Conservation (phyloP, 306 rosid species). For the Trifolium fragiferum region DNA sequence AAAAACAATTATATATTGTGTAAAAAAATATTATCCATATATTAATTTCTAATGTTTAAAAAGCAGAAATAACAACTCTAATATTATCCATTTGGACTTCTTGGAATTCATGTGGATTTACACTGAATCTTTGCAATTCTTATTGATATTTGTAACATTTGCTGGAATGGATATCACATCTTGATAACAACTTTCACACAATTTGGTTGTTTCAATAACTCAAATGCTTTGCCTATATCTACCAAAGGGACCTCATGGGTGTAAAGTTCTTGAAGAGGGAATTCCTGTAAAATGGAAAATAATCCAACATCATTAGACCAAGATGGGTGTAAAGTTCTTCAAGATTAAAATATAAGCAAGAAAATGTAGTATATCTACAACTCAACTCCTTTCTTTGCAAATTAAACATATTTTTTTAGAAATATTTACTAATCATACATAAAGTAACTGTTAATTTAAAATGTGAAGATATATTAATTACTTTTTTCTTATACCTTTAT, state of each 20-base stretch:
- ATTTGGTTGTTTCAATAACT: constrained; percentile 44
- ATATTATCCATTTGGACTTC: not conserved
- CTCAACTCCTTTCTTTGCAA: too few species aligned
- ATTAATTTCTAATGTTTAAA: not conserved
- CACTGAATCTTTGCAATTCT: not conserved
- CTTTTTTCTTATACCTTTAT: not conserved
- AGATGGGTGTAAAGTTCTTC: too few species aligned
- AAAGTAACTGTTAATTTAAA: too few species aligned
- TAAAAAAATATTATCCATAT: not conserved
- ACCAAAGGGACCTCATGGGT: constrained; percentile 51
- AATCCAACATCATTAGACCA: not conserved
- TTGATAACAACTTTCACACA: constrained; percentile 62
- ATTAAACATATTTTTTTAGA: too few species aligned
- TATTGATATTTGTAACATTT: not conserved
- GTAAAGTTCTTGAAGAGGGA: constrained; percentile 53
- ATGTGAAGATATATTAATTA: too few species aligned
- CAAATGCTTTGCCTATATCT: constrained; percentile 50
- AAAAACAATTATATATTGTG: too few species aligned
- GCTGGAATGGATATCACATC: constrained; percentile 26
- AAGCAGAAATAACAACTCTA: not conserved
- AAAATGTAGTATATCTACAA: too few species aligned
- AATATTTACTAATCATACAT: too few species aligned
- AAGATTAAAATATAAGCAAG: not conserved
- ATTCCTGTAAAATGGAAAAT: constrained; percentile 46
- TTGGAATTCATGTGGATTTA: too few species aligned